Conservation (phyloP, 2,329 filamentous ascomycete genomes). For the Chrysoporthe deuterocubensis region DNA sequence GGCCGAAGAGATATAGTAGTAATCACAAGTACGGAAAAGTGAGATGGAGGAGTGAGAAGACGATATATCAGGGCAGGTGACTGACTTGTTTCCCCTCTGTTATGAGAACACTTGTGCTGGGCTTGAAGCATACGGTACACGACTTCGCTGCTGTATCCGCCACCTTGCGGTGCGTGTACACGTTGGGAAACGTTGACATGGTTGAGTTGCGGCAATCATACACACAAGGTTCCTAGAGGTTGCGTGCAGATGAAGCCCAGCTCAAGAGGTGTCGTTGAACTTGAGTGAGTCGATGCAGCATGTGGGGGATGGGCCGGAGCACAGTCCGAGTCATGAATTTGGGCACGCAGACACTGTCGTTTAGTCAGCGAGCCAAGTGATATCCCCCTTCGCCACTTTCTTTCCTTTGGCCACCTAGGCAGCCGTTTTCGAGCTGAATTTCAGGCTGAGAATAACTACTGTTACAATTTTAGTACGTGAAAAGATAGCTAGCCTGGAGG, state of each 20-base stretch:
- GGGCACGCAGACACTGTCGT: conserved; percentile 12
- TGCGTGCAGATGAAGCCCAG: neutral
- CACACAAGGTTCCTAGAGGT: neutral
- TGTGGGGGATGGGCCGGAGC: neutral
- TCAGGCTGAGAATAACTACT: too few species aligned
- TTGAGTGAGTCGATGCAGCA: conserved; percentile 12
- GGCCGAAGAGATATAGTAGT: neutral
- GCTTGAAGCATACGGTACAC: conserved; percentile 92
- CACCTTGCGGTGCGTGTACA: conserved; percentile 85
- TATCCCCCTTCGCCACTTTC: neutral
- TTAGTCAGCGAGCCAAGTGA: conserved; percentile 25
- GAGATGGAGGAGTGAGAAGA: neutral
- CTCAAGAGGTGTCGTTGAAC: conserved; percentile 16
- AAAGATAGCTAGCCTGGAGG: neutral
- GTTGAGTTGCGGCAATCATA: conserved; percentile 10
- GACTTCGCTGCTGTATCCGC: conserved; percentile 81
- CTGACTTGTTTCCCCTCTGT: conserved; percentile 85
- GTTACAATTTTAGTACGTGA: neutral
- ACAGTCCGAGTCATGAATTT: conserved; percentile 1
- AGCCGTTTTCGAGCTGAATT: too few species aligned
- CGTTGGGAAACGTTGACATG: conserved; percentile 68
- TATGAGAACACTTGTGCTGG: conserved; percentile 83
- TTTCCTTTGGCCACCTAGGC: neutral
- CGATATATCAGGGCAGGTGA: neutral
- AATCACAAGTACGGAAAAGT: neutral